phyloP scores from a whole-genome alignment of 2,329 filamentous ascomycete genomes.

The Nigrograna mackinnonii region DNA sequence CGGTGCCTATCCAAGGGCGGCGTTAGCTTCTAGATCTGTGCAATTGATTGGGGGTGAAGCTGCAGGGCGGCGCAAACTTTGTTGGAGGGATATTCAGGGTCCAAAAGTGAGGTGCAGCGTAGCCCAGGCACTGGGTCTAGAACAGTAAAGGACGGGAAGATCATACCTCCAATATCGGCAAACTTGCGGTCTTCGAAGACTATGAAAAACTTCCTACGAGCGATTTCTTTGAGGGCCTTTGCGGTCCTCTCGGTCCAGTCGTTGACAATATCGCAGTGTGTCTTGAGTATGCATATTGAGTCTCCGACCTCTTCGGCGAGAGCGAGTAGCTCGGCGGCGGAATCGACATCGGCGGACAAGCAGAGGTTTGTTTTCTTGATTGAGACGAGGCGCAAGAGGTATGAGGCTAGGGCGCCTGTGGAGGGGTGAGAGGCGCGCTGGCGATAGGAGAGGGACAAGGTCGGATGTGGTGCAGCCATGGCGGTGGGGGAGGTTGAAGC shows the following conservation, averaged over 20 bases:
- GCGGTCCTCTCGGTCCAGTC: conserved; percentile 63
- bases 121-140: neutral
- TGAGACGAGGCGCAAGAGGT: conserved; percentile 53
- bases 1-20: conserved; percentile 45
- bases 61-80: neutral
- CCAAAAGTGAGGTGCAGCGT: neutral
- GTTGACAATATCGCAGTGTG: conserved; percentile 64
- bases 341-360: conserved; percentile 61
- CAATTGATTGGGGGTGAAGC: neutral
- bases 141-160: neutral
- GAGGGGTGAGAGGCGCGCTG: conserved; percentile 48
- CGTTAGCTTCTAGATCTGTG: neutral
- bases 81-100: neutral
- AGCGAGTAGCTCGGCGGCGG: conserved; percentile 57
- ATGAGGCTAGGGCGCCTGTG: conserved; percentile 50
- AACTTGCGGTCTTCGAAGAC: conserved; percentile 61
- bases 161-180: conserved; percentile 58
- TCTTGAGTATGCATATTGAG: conserved; percentile 63
- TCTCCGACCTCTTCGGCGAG: conserved; percentile 63
- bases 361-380: conserved; percentile 57
- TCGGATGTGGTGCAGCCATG: conserved; percentile 17
- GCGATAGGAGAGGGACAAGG: conserved; percentile 47
- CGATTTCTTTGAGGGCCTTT: conserved; percentile 50
- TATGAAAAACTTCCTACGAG: conserved; percentile 53
- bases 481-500: neutral